Percentiles rank a stretch among this genome's conserved stretches.
Evolutionary conservation across 345 rosid genomes (phyloP).

Genomic region (Gossypium raimondii): DNA sequence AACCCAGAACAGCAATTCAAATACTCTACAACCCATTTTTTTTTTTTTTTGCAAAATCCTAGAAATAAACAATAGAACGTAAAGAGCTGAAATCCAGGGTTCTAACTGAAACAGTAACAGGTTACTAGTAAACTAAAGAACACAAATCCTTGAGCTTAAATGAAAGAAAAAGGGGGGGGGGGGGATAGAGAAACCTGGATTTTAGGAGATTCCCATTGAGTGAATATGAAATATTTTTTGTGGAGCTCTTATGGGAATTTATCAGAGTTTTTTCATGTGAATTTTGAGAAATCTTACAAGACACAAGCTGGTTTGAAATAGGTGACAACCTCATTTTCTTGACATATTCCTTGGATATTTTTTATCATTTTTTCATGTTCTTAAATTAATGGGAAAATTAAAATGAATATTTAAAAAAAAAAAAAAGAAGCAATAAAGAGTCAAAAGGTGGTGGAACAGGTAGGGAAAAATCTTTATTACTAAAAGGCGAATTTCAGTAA

Average conservation of each 20-base stretch:
- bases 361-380: background rate
- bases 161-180: background rate
- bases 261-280: background rate
- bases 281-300: conserved; percentile 19
- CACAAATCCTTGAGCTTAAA: background rate
- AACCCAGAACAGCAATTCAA: conserved; percentile 35
- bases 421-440: too few relatives aligned
- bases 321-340: conserved; percentile 16
- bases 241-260: background rate
- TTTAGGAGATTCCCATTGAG: background rate
- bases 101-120: background rate
- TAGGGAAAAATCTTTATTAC: too few relatives aligned
- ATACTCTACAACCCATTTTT: conserved; percentile 38
- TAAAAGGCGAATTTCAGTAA: too few relatives aligned
- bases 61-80: background rate
- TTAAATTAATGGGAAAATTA: background rate
- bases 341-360: background rate
- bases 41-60: background rate
- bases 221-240: conserved; percentile 17
- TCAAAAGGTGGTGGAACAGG: too few relatives aligned
- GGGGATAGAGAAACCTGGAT: conserved; percentile 19
- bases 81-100: conserved; percentile 12
- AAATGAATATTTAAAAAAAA: background rate
- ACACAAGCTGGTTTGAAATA: conserved; percentile 22
- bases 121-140: background rate